These are phyloP conservation scores for Russula olivacea DNA, from an alignment of 768 basidiomycete genomes.

Conservation along the genomic window DNA sequence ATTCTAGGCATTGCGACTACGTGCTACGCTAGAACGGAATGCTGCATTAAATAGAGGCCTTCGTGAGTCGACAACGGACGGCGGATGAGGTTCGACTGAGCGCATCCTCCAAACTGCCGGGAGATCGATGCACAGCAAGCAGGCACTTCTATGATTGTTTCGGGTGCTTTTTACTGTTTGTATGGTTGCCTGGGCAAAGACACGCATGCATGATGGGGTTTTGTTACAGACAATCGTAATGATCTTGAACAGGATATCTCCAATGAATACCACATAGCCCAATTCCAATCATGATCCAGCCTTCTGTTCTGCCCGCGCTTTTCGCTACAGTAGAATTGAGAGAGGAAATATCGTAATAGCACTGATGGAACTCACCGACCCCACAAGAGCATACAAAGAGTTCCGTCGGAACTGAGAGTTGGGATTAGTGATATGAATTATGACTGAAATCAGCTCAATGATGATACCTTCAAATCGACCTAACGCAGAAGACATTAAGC, in stretches of 20 bases:
- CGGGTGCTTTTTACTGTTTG: slow-evolving; percentile 28
- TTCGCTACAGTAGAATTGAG: slow-evolving; percentile 41
- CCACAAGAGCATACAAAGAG: slow-evolving; percentile 60
- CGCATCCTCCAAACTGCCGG: neutral
- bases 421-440: neutral
- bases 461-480: slow-evolving; percentile 73
- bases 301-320: slow-evolving; percentile 60
- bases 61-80: slow-evolving; percentile 16
- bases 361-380: slow-evolving; percentile 54
- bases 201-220: slow-evolving; percentile 18
- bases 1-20: slow-evolving; percentile 58
- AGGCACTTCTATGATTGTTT: slow-evolving; percentile 15
- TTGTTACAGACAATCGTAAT: slow-evolving; percentile 17
- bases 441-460: slow-evolving; percentile 7
- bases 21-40: slow-evolving; percentile 39
- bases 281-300: slow-evolving; percentile 36
- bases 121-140: neutral
- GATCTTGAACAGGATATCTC: slow-evolving; percentile 9
- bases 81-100: neutral
- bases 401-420: slow-evolving; percentile 75
- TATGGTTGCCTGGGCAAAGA: slow-evolving; percentile 20
- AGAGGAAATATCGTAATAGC: neutral
- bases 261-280: neutral
- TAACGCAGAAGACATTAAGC: slow-evolving; percentile 30
- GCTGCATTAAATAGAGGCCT: slow-evolving; percentile 17